Base-by-base conservation (phyloP, 371 early-diverging fungal species). In the Lichtheimia corymbifera region DNA sequence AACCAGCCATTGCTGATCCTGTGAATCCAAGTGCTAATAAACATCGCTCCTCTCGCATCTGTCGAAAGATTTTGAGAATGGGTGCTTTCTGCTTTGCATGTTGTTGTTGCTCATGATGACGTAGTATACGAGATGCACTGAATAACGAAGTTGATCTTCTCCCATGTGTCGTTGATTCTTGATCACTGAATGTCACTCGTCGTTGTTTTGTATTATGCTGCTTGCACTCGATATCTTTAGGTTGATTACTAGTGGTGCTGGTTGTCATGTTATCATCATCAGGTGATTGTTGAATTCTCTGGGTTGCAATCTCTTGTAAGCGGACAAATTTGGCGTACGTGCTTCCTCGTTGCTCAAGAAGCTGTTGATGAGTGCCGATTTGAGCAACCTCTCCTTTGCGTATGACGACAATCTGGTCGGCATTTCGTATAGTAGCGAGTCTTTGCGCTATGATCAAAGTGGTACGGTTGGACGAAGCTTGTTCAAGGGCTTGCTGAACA, bases 361-460 rank as follows among this genome's bases (percentile, higher is more conserved):
- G 67, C 14, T 84, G 78, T 25, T 83, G 77, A 71, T 93, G 93
- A 1, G 77, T 86, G 52, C 93, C 93, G 28, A 66, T 67, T 71
- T 93, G 93, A 20, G 88, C 62, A 13, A 93, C 70, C 14, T 73
- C 68, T 49, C 93, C 93, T 58, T 87, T 68, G 55, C 82, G 74
- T 80, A 92, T 85, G 12, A 92, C 93, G 50, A 89, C 83, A 68
- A 97, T 96, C 44, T 83, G 66, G 64, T 97, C 91, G 4, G 95
- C 91, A 59, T 93, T 85, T 54, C 79, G 74, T 50, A 89, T 82
- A 5, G 93, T 93, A 50, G 91, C 88, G 2, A 93, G 76, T 44
- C 91, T 86, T 66, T 97, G 97, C 2, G 97, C 97, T 68, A 98
- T 91, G 5, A 95, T 89, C 50, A 99, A 86, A 2, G 96, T 95